Base-by-base conservation (phyloP, 2,329 filamentous ascomycete genomes). In the Pezicula radicicola region DNA sequence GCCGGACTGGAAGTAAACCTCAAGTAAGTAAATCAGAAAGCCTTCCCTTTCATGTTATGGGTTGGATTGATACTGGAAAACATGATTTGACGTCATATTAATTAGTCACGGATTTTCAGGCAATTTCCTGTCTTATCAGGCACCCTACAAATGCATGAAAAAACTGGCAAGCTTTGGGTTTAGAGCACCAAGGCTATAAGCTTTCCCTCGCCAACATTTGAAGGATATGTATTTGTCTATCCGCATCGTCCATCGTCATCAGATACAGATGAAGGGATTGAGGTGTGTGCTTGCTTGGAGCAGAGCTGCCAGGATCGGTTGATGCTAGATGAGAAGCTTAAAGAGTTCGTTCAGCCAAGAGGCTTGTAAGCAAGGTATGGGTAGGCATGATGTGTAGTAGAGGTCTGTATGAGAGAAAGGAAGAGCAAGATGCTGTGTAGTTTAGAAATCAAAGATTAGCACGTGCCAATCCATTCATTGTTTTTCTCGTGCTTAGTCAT, bases 121-220 rank as follows among this genome's bases (percentile, higher is more conserved):
- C 30, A 33, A 33, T 33, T 33, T 33, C 30, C 30, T 13, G 9
- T 33, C 12, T 33, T 33, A 13, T 33, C 30, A 33, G 30, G 30
- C 30, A 33, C 9, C 9, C 7, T 33, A 4, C 30, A 33, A 33
- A 33, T 33, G 36, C 52, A 63, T 43, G 50, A 42, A 2, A 28
- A 21, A 3, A 60, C 45, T 19, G 58, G 60, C 12, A 52, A 45
- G 15, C 49, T 62, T 16, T 59, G 56, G 65, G 2, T 68, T 68
- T 45, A 65, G 65, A 4, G 13, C 51, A 9, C 39, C n/a, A 27
- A 27, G 25, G 40, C 63, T 60, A 8, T 48, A 35, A 46, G 61
- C 3, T 58, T 56, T 47, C 60, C 61, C 1, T 46, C 51, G 28
- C 58, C 60, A 16, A 49, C 48, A 18, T 52, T 57, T 16, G 60